Conservation (phyloP, 305 asterid genomes). For the Fraxinus paxiana region DNA sequence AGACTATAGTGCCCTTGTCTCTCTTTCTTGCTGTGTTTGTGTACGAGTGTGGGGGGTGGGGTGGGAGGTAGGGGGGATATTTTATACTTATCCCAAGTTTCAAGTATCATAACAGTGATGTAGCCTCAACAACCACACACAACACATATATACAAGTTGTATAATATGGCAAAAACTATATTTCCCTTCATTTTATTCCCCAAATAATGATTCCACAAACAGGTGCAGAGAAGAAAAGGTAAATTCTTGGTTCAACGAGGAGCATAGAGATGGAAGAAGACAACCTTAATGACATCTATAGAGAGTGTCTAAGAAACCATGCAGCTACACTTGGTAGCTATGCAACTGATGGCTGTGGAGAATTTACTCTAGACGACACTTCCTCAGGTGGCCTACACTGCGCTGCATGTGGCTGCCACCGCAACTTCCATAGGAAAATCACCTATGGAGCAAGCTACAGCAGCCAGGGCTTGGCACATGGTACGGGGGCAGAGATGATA, state of each 20-base stretch:
- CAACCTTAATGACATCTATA: constrained; percentile 32
- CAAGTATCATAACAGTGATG: neutral
- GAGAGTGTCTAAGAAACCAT: constrained; percentile 61
- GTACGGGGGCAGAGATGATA: constrained; percentile 7
- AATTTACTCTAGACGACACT: constrained; percentile 37
- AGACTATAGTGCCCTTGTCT: neutral
- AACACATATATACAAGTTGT: neutral
- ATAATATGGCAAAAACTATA: neutral
- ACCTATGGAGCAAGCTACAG: constrained; percentile 7
- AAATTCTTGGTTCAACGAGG: neutral
- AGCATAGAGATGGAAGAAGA: constrained; percentile 35
- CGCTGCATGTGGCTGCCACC: constrained; percentile 71
- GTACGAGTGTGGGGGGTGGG: neutral
- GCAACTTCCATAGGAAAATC: constrained; percentile 58
- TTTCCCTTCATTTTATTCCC: neutral
- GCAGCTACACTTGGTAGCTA: constrained; percentile 75
- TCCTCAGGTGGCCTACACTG: constrained; percentile 31
- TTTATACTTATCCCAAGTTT: neutral
- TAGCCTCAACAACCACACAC: neutral
- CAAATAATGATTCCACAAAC: neutral
- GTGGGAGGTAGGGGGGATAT: neutral
- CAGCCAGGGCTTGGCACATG: neutral
- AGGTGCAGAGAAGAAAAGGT: neutral
- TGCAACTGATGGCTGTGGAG: constrained; percentile 76
- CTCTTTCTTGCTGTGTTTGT: neutral